Percentiles rank a stretch among this genome's conserved stretches.
Conservation (phyloP, 164 flowering plant genomes). For the Protea cynaroides region DNA sequence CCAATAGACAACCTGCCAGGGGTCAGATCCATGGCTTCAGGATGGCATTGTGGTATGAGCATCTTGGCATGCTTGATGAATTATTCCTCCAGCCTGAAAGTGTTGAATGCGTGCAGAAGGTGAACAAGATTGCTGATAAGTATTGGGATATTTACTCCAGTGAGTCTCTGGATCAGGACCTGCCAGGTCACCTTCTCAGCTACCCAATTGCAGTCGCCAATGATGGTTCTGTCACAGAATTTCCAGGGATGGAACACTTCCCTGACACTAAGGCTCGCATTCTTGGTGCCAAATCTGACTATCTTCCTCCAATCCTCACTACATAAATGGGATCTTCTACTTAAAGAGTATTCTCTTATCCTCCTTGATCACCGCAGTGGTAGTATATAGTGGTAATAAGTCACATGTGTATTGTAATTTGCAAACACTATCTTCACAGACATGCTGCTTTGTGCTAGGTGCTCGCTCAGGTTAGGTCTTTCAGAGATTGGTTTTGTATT, state of each 20-base stretch:
- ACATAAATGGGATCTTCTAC: constrained; percentile 21
- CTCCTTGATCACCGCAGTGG: too few relatives aligned
- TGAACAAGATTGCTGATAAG: constrained; percentile 38
- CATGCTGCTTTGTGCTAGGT: too few relatives aligned
- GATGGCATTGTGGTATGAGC: constrained; percentile 62
- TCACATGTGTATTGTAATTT: too few relatives aligned
- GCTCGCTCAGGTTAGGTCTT: too few relatives aligned
- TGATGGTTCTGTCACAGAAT: constrained; percentile 23
- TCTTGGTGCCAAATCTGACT: constrained; percentile 35
- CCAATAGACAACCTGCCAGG: constrained; percentile 21
- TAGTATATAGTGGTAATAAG: too few relatives aligned
- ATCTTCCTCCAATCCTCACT: constrained; percentile 56
- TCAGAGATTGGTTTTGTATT: too few relatives aligned
- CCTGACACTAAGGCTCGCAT: constrained; percentile 63
- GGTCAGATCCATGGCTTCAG: constrained; percentile 52
- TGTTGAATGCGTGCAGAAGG: constrained; percentile 29
- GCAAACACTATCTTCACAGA: too few relatives aligned
- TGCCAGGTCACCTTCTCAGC: constrained; percentile 51
- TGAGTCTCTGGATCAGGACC: constrained; percentile 20
- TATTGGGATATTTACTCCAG: constrained; percentile 42
- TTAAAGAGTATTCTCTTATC: too few relatives aligned
- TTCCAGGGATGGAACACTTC: constrained; percentile 34
- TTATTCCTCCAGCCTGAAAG: constrained; percentile 33
- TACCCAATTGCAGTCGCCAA: constrained; percentile 43
- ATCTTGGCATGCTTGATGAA: constrained; percentile 25